phyloP scores from a whole-genome alignment of 805 yeast genomes.

The Suhomyces emberorum region DNA sequence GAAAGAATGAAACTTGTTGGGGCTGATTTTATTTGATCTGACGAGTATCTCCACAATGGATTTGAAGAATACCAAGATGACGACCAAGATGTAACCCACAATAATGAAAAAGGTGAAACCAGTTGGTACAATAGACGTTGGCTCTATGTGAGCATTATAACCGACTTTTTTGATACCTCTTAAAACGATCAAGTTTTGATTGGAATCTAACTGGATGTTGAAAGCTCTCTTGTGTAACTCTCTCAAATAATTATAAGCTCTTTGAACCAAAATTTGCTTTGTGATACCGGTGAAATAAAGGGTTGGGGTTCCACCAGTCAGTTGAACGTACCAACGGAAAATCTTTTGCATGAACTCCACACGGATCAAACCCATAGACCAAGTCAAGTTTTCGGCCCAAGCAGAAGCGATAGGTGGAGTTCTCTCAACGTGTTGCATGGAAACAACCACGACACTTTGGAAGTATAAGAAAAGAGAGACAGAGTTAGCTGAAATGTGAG shows the following conservation, averaged over 20 bases:
- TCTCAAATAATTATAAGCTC: constrained; percentile 42
- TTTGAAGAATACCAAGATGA: constrained; percentile 53
- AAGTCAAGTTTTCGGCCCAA: constrained; percentile 88
- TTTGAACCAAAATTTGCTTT: constrained; percentile 70
- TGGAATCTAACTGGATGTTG: constrained; percentile 46
- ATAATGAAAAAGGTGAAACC: constrained; percentile 84
- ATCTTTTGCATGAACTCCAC: constrained; percentile 79
- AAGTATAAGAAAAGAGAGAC: constrained; percentile 81
- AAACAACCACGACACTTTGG: constrained; percentile 80
- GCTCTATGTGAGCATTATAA: constrained; percentile 71
- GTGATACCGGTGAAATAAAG: constrained; percentile 60
- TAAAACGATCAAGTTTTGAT: constrained; percentile 55
- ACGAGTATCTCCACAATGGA: constrained; percentile 46
- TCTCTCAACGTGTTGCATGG: constrained; percentile 80
- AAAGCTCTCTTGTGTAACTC: constrained; percentile 28
- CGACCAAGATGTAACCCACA: constrained; percentile 70
- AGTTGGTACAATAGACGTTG: constrained; percentile 77
- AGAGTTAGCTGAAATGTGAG: constrained; percentile 84
- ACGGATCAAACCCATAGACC: constrained; percentile 92
- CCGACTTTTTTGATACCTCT: constrained; percentile 89
- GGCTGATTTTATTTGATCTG: constrained; percentile 48
- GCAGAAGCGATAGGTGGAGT: constrained; percentile 91
- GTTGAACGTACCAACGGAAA: constrained; percentile 78
- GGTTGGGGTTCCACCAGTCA: constrained; percentile 87
- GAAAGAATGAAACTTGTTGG: constrained; percentile 46